Conservation (phyloP, 2,329 filamentous ascomycete genomes). For the Lithohypha guttulata region DNA sequence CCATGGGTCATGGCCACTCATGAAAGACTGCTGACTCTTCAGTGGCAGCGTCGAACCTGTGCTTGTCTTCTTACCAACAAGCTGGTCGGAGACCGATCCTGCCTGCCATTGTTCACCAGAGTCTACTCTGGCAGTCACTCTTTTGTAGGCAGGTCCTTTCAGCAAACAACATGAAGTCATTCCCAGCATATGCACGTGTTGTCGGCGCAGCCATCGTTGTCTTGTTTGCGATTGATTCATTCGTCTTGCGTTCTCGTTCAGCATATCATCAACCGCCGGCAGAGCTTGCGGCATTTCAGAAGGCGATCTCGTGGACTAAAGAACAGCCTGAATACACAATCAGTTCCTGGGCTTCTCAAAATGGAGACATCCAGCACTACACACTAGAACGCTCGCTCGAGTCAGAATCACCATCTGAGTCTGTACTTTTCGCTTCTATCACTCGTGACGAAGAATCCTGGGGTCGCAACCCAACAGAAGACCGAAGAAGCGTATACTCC, state of each 20-base stretch:
- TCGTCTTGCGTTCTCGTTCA: slow-evolving; percentile 1
- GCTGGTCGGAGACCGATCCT: too few relatives aligned
- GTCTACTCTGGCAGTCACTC: too few relatives aligned
- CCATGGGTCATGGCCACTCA: too few relatives aligned
- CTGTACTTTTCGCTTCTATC: neutral
- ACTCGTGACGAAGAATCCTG: slow-evolving; percentile 3
- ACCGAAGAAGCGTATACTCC: neutral
- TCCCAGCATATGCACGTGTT: neutral
- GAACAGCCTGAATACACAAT: neutral
- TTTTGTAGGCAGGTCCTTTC: too few relatives aligned
- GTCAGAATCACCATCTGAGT: neutral
- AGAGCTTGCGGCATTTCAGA: too few relatives aligned
- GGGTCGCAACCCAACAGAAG: slow-evolving; percentile 3
- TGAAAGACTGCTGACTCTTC: too few relatives aligned
- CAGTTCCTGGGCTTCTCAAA: neutral
- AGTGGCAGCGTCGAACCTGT: too few relatives aligned
- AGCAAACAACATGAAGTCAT: slow-evolving; percentile 2
- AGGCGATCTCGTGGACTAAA: too few relatives aligned
- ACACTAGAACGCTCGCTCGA: slow-evolving; percentile 2
- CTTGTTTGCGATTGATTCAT: slow-evolving; percentile 1
- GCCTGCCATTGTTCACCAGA: too few relatives aligned
- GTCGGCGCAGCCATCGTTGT: neutral
- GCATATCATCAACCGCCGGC: neutral
- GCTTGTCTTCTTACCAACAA: too few relatives aligned
- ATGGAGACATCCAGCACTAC: neutral